A percentile compares a stretch with the other conserved stretches of the same genome.
phyloP scores from a whole-genome alignment of 108 stramenopile species.

The Pseudonitzschia multiseries region DNA sequence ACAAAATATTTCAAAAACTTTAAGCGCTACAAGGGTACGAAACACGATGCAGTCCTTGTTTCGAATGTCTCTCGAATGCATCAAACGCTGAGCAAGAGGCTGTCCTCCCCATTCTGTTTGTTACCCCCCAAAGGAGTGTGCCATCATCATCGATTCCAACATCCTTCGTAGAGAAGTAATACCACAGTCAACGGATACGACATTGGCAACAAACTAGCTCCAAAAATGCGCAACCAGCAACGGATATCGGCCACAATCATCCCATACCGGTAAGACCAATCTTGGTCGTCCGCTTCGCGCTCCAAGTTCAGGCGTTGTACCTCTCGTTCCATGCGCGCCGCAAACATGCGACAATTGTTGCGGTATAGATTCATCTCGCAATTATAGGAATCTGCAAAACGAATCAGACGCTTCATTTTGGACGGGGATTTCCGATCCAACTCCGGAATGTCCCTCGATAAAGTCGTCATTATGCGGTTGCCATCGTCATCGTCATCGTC shows the following conservation, averaged over 20 bases:
- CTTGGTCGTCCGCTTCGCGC: neutral
- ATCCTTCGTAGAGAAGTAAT: neutral
- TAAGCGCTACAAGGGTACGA: neutral
- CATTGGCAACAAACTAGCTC: neutral
- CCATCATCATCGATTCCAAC: neutral
- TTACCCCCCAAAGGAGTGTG: too few species aligned
- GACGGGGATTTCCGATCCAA: neutral
- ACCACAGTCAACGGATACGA: neutral
- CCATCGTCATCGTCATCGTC: neutral
- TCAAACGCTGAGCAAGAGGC: too few species aligned
- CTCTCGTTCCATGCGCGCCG: slow-evolving; percentile 22
- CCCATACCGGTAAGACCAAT: neutral
- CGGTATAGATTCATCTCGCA: slow-evolving; percentile 21
- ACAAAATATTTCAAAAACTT: too few species aligned
- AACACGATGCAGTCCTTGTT: neutral
- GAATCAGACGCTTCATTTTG: neutral
- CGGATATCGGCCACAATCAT: slow-evolving; percentile 2
- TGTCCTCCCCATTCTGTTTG: too few species aligned
- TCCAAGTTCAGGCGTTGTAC: slow-evolving; percentile 20
- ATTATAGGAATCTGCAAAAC: slow-evolving; percentile 17
- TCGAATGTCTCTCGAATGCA: neutral
- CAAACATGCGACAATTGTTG: slow-evolving; percentile 31
- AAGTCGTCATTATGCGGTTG: neutral
- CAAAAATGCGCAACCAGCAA: neutral
- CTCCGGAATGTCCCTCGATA: neutral